phyloP scores from a whole-genome alignment of 75 land plant species.

The Selaginella moellendorffii region DNA sequence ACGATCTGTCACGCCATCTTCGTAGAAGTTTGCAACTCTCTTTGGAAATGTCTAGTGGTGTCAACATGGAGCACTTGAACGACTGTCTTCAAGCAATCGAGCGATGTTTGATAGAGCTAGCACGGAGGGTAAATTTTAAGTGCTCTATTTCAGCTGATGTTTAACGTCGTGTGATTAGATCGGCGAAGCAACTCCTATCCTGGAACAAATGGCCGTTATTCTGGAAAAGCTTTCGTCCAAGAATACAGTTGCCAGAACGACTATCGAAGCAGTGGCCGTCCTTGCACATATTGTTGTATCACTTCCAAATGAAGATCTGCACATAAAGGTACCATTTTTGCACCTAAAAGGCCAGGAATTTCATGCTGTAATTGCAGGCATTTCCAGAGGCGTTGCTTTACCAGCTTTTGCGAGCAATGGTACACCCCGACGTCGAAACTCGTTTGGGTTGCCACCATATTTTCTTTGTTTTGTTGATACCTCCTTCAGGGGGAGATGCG shows the following conservation, averaged over 20 bases:
- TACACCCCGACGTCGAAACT: conserved; percentile 82
- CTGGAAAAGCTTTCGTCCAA: conserved; percentile 53
- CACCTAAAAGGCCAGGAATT: neutral
- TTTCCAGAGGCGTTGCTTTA: conserved; percentile 88
- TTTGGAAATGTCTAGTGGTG: conserved; percentile 37
- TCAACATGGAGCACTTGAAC: neutral
- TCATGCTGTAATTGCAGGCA: conserved; percentile 33
- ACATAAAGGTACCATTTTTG: neutral
- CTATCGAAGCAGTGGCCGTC: conserved; percentile 49
- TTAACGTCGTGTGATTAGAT: conserved; percentile 29
- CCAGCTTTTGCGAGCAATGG: conserved; percentile 82
- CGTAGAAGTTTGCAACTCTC: conserved; percentile 63
- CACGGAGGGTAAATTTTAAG: conserved; percentile 32
- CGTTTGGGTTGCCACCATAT: conserved; percentile 76
- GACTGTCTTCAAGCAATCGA: conserved; percentile 40
- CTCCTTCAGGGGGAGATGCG: conserved; percentile 39
- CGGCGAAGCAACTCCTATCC: conserved; percentile 65
- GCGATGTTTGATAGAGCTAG: conserved; percentile 62
- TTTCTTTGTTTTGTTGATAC: conserved; percentile 73
- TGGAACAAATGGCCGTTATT: conserved; percentile 63
- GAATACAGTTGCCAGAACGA: conserved; percentile 38
- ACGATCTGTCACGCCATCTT: conserved; percentile 77
- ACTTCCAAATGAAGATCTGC: conserved; percentile 34
- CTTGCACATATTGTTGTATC: conserved; percentile 60
- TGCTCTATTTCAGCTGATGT: neutral